A percentile compares a stretch with the other conserved stretches of the same genome.
phyloP scores from a whole-genome alignment of 345 rosid genomes.

The Luvunga scandens region DNA sequence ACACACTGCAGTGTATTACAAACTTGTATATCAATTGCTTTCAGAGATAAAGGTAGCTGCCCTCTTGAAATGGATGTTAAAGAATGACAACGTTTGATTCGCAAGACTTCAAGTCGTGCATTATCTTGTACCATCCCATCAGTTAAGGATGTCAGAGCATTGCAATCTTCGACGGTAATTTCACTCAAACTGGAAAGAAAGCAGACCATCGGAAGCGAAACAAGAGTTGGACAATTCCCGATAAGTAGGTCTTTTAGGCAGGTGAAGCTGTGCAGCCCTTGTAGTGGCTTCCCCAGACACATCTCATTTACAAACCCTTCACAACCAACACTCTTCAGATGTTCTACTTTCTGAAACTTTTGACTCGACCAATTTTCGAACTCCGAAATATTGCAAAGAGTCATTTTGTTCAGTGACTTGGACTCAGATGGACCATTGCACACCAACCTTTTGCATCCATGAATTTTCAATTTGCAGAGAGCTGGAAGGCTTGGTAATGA shows the following conservation, averaged over 20 bases:
- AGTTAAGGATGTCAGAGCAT: too few species aligned
- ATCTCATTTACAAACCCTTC: too few species aligned
- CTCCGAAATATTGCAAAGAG: background rate
- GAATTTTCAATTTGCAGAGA: background rate
- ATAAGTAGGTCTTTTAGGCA: too few species aligned
- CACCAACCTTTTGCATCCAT: background rate
- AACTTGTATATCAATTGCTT: background rate
- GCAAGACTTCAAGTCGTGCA: background rate
- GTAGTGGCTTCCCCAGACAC: too few species aligned
- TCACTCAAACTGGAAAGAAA: too few species aligned
- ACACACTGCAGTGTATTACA: background rate
- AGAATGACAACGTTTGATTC: background rate
- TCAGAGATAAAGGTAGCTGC: background rate
- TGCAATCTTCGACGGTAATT: too few species aligned
- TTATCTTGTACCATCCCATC: background rate
- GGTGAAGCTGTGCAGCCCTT: too few species aligned
- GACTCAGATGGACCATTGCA: background rate
- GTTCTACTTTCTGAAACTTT: too few species aligned
- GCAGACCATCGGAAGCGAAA: too few species aligned
- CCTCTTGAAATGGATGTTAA: background rate
- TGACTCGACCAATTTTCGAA: too few species aligned
- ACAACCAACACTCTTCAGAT: too few species aligned
- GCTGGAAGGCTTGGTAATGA: background rate
- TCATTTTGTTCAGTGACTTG: background rate
- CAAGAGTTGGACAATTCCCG: too few species aligned